Base-by-base conservation (phyloP, 768 basidiomycete genomes). In the Lactifluus hygrophoroides region DNA sequence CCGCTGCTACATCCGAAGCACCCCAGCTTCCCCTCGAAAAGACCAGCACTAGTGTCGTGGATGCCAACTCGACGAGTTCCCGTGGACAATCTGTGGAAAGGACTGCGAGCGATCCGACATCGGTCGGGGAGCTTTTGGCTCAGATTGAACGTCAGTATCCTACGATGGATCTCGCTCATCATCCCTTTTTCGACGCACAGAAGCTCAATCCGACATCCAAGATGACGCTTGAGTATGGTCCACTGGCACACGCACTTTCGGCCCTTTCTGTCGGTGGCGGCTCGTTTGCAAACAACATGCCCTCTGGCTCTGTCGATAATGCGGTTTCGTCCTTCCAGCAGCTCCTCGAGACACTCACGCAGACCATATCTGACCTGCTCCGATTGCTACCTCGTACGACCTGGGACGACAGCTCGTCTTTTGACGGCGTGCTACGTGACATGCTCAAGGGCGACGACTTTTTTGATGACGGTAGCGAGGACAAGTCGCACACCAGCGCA, bases 381-480 rank as follows among this genome's bases (percentile, higher is more conserved):
- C 85, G 88, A 7, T 79, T 93, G 32, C 83, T 94, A 58, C 91
- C 90, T 17, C 85, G 89, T 14, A 90, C 88, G 10, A 91, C 90
- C 1, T 92, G 89, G 90, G 88, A 90, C 58, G 90, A 92, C 66
- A 90, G 86, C 61, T 90, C 90, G 0, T 91, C 89, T 10, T 92
- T 91, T 64, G 88, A 91, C 64, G 86, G 88, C 35, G 88, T 90
- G 21, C 73, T 92, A 21, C 80, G 87, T 50, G 90, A 93, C 62
- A 92, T 92, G 88, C 78, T 92, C 42, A 90, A 87, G 68, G 89
- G 88, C 7, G 89, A 91, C 60, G 90, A 92, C 68, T 88, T 90
- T 67, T 75, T 90, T 35, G 90, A 90, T 56, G 78, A 78, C 3
- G 80, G 80, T 5, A 85, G 86, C 43, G 85, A 85, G 51, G 76